Base-by-base conservation (phyloP, 805 yeast species). In the Yamadazyma tumulicola region DNA sequence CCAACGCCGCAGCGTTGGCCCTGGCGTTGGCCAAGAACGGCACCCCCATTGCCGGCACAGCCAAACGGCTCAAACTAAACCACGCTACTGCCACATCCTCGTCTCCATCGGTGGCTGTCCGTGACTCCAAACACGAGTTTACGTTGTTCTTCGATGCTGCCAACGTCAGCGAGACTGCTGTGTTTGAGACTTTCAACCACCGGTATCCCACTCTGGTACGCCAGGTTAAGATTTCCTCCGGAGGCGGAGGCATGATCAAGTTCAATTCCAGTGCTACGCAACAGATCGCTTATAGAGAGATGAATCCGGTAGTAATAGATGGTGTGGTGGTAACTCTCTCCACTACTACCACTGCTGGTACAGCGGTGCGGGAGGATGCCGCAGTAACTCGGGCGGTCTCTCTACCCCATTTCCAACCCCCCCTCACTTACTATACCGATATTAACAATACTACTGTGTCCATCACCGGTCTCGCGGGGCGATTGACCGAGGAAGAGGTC, bases 121-220 rank as follows among this genome's bases (percentile, higher is more conserved):
- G 12, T 4, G 10, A 30, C 4, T 10, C 3, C 5, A 13, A 13
- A 10, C 21, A 25, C 18, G 55, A 52, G 7, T 50, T 37, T 45
- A 81, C 95, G 1, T 67, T 89, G 15, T 88, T 88, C 59, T 91
- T 89, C 12, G 96, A 96, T 29, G 96, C 87, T 55, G 61, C 88
- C 42, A 78, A 81, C 6, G 80, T 85, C 15, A 77, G 79, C 12
- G 96, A 88, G 41, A 67, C 72, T 11, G 64, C 69, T 25, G 64
- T 88, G 16, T 72, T 74, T 38, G 82, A 81, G 32, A 67, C 75
- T 27, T 88, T 89, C 61, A 79, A 76, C 41, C 59, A 76, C 4
- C 74, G 77, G 39, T 88, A 75, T 52, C 80, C 89, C 1, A 82
- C 89, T 5, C 55, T 58, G 29, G 77, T 86, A 35, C 72, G 78